Evolutionary conservation across 768 basidiomycete species (phyloP), one percentile per base, ranked within the genome.

Genomic region (Boletus pseudo-olivaceus): DNA sequence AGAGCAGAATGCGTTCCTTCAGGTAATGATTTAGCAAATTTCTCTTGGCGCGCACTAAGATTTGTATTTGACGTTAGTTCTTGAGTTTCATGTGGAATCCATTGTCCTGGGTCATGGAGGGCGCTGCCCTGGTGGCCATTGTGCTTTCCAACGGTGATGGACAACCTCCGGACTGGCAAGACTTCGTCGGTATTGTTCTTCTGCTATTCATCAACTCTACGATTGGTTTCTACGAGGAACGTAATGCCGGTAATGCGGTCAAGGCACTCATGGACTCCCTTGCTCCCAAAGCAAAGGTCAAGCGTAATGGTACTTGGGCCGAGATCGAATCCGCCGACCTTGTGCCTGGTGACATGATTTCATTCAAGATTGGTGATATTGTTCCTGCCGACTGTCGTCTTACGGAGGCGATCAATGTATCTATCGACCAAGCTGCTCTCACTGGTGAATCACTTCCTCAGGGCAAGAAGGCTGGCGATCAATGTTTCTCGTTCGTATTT

Each of bases 61-160:
- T 51, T 20, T 29, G 23, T 15, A 2, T 43, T 43, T 27, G 29
- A 29, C 10, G 0, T 29, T 40, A 91, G 90, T 93, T 95, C 74
- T 76, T 93, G 62, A 85, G 86, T 70, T 98, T 98, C 82, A 98
- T 98, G 96, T 98, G 96, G 96, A 98, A 98, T 76, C 96, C 96
- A 41, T 79, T 98, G 12, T 98, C 96, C 33, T 98, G 96, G 96
- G 96, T 98, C 73, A 98, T 98, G 96, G 96, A 98, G 74, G 93
- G 88, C 58, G 94, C 94, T 37, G 90, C 92, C 8, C 79, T 93
- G 30, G 93, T 94, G 61, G 95, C 96, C 45, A 98, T 98, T 71
- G 93, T 83, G 39, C 83, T 98, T 30, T 97, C 96, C 52, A 98
- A 98, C 73, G 96, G 96, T 73, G 85, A 85, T 63, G 76, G 78